phyloP scores from a whole-genome alignment of 139 green algal genomes.

The Tetraselmis chui region DNA sequence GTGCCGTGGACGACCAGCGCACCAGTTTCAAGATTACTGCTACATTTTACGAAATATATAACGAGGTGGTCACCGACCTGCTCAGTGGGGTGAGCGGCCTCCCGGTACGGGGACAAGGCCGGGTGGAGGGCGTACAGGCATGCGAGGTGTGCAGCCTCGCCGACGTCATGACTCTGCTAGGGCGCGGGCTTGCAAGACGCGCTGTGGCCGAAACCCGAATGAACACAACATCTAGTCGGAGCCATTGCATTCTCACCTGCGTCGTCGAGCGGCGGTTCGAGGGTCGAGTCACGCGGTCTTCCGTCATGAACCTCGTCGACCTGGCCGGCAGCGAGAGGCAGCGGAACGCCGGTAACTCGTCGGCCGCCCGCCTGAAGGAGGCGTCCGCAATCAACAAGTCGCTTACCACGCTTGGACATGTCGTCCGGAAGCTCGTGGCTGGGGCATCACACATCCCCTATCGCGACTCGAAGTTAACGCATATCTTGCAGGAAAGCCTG shows the following conservation, averaged over 20 bases:
- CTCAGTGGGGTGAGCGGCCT: background rate
- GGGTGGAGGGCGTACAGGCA: background rate
- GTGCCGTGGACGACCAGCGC: background rate
- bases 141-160: background rate
- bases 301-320: conserved; percentile 26
- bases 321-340: conserved; percentile 29
- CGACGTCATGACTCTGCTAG: background rate
- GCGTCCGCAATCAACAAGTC: conserved; percentile 28
- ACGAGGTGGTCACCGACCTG: conserved; percentile 86
- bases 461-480: background rate
- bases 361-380: conserved; percentile 13
- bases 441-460: background rate
- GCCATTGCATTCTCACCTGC: background rate
- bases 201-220: background rate
- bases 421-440: conserved; percentile 11
- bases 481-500: background rate
- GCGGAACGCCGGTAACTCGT: conserved; percentile 8
- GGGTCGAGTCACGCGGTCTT: background rate
- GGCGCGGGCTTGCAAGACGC: background rate
- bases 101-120: background rate
- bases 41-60: conserved; percentile 87
- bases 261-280: background rate
- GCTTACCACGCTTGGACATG: conserved; percentile 30
- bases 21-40: background rate
- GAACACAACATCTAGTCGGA: background rate